Conservation (phyloP, 78 protist species). For the Dictyostelium capitatum region DNA sequence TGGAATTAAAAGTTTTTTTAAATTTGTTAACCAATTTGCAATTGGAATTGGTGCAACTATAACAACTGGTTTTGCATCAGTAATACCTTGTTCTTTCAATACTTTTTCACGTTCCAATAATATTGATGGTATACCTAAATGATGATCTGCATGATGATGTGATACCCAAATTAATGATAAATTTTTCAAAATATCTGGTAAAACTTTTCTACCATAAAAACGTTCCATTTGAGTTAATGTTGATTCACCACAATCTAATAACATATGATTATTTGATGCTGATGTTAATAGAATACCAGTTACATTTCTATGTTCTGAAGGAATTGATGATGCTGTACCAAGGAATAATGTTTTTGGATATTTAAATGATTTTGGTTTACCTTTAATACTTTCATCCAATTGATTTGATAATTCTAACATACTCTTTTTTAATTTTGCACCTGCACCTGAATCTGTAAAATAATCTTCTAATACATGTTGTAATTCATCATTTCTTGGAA, state of each 20-base stretch:
- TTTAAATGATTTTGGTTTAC: background rate
- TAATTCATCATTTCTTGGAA: background rate
- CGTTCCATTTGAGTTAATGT: constrained; percentile 91
- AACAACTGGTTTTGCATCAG: background rate
- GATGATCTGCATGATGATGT: constrained; percentile 99
- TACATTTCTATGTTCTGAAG: constrained; percentile 50
- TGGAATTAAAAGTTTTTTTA: no score
- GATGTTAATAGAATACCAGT: constrained; percentile 40
- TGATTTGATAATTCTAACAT: background rate
- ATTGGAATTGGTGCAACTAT: background rate
- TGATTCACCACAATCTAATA: constrained; percentile 98
- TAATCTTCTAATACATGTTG: background rate
- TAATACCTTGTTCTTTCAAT: background rate
- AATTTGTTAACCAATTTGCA: background rate
- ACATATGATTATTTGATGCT: background rate
- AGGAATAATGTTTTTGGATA: constrained; percentile 62
- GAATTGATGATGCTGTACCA: constrained; percentile 66
- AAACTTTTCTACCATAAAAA: constrained; percentile 65
- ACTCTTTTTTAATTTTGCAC: background rate
- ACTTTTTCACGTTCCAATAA: background rate
- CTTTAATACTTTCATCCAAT: background rate
- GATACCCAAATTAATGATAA: constrained; percentile 87
- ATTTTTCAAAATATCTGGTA: background rate
- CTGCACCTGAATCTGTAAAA: background rate
- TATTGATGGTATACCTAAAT: constrained; percentile 89